Evolutionary conservation across 2,329 filamentous ascomycete species (phyloP).

Genomic region (Pestalotiopsis sp.): DNA sequence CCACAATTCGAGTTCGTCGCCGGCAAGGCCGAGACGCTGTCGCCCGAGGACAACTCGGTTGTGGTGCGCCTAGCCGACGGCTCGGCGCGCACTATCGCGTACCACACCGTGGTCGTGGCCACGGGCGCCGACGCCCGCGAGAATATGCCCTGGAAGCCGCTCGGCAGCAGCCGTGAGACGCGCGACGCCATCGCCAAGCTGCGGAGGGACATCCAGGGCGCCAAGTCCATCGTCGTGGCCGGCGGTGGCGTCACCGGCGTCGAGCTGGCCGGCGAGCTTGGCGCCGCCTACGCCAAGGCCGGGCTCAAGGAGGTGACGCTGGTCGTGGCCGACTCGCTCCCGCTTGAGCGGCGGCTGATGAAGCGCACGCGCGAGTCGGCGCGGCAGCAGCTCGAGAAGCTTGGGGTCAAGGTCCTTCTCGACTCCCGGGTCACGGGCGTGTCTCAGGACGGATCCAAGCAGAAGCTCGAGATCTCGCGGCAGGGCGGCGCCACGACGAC

Average conservation of each 20-base stretch:
- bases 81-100: constrained; percentile 40
- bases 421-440: constrained; percentile 38
- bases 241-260: constrained; percentile 54
- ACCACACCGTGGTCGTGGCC: constrained; percentile 57
- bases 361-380: constrained; percentile 41
- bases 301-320: constrained; percentile 50
- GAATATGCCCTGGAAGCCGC: constrained; percentile 52
- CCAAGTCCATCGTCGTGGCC: constrained; percentile 52
- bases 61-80: constrained; percentile 39
- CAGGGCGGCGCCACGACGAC: constrained; percentile 34
- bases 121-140: constrained; percentile 51
- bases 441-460: constrained; percentile 12
- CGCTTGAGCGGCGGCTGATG: constrained; percentile 36
- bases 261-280: constrained; percentile 56
- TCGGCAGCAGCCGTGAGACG: constrained; percentile 45
- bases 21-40: constrained; percentile 48
- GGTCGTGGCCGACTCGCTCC: constrained; percentile 40
- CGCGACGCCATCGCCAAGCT: constrained; percentile 39
- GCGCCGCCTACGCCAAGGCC: constrained; percentile 44
- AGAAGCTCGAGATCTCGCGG: constrained; percentile 35
- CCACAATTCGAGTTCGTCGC: constrained; percentile 54
- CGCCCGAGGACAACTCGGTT: constrained; percentile 44
- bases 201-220: constrained; percentile 40
- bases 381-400: constrained; percentile 41
- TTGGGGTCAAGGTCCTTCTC: constrained; percentile 45